Evolutionary conservation across 176 grass and related monocot genomes (phyloP).

Genomic region (Juncus effusus): DNA sequence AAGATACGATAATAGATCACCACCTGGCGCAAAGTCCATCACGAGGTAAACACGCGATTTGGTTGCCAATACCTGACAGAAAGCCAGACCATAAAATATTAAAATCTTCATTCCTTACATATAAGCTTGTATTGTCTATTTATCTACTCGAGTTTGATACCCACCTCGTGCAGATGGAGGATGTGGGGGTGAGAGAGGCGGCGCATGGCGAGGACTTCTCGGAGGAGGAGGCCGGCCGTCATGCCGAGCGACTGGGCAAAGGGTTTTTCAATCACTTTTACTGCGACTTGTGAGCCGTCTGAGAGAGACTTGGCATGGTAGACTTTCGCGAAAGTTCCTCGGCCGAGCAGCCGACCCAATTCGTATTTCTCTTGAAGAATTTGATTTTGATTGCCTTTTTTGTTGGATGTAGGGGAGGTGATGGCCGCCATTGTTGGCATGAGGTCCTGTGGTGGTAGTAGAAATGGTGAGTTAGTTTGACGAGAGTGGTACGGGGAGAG

Average conservation of each 20-base stretch:
- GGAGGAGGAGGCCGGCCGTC: constrained; percentile 43
- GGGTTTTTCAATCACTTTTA: constrained; percentile 80
- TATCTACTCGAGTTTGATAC: constrained; percentile 2
- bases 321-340: constrained; percentile 86
- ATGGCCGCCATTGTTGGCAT: constrained; percentile 1
- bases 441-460: background rate
- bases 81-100: constrained; percentile 8
- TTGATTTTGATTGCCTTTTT: constrained; percentile 9
- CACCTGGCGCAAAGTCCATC: constrained; percentile 64
- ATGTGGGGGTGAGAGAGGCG: constrained; percentile 69
- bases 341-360: constrained; percentile 52
- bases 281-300: constrained; percentile 44
- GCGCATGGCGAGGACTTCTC: constrained; percentile 67
- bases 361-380: constrained; percentile 72
- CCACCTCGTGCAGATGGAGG: constrained; percentile 64
- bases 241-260: constrained; percentile 32
- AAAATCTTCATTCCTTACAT: background rate
- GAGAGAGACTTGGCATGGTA: constrained; percentile 54
- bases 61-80: constrained; percentile 46
- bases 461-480: background rate
- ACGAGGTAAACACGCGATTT: constrained; percentile 61
- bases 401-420: constrained; percentile 11
- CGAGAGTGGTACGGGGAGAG: background rate
- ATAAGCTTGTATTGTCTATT: background rate
- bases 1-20: constrained; percentile 46